Percentiles rank a stretch among this genome's conserved stretches.
Evolutionary conservation across 1,284 basidiomycete genomes (phyloP).

Genomic region (Microbotryum scabiosae): DNA sequence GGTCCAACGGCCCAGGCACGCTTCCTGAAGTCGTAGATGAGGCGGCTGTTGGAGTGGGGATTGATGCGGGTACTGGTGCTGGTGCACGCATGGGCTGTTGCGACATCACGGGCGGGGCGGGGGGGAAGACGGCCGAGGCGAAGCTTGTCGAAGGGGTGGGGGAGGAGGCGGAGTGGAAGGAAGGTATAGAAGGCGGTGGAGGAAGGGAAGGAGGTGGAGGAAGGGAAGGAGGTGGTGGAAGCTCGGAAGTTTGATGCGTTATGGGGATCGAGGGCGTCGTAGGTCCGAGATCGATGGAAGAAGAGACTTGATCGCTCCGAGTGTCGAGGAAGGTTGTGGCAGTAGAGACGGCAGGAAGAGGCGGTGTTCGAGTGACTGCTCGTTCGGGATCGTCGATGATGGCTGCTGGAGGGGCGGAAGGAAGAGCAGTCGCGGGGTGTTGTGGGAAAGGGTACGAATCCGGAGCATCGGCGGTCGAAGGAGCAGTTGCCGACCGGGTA

Average conservation of each 20-base stretch:
- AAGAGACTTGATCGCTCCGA: neutral
- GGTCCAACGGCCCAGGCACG: conserved; percentile 58
- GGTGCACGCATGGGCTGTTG: conserved; percentile 25
- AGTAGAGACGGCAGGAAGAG: neutral
- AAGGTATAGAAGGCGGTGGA: conserved; percentile 14
- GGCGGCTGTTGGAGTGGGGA: conserved; percentile 37
- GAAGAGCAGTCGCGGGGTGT: conserved; percentile 7
- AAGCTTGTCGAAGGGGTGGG: conserved; percentile 2
- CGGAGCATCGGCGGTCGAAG: neutral
- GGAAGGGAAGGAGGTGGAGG: conserved; percentile 7
- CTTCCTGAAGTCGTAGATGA: conserved; percentile 39
- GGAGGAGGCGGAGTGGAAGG: conserved; percentile 6
- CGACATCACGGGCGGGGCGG: conserved; percentile 22
- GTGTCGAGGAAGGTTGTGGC: too few species aligned
- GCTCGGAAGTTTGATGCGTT: conserved; percentile 18
- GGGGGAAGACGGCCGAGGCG: neutral
- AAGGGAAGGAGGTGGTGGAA: conserved; percentile 10
- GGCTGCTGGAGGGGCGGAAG: neutral
- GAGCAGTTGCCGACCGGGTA: neutral
- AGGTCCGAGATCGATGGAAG: neutral
- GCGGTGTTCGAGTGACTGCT: neutral
- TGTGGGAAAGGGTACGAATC: conserved; percentile 22
- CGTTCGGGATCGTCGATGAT: neutral
- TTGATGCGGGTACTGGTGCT: conserved; percentile 27
- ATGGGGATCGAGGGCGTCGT: conserved; percentile 2